Evolutionary conservation across 1,284 basidiomycete species (phyloP), one percentile per base, ranked within the genome.

Genomic region (Ceratobasidium sp.): DNA sequence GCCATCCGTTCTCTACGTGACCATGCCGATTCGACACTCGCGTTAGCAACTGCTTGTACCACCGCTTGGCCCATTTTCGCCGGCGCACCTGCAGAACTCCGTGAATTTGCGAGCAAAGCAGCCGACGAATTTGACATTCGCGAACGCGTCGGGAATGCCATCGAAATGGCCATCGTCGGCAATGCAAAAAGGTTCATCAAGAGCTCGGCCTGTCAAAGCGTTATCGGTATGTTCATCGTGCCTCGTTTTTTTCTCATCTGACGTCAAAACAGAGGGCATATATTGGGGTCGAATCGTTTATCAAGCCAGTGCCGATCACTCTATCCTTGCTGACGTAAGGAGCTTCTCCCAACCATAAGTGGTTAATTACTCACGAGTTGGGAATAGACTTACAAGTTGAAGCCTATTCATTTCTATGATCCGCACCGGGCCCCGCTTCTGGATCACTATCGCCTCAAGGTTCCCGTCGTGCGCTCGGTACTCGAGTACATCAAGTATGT

Each of bases 381-480:
- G 51, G 35, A 75, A 64, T 81, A 97, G 94, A 96, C 94, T 49
- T 98, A 98, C 85, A 98, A 98, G 86, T 90, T 92, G 68, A 94
- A 90, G 42, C 95, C 96, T 1, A 90, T 98, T 47, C 94, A 96
- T 83, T 94, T 97, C 81, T 98, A 98, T 83, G 95, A 98, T 82
- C 96, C 96, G 0, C 91, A 95, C 82, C 95, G 91, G 82, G 96
- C 96, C 0, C 95, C 96, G 13, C 83, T 98, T 33, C 88, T 98
- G 4, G 96, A 98, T 82, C 96, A 98, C 83, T 96, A 97, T 81
- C 90, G 95, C 10, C 88, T 98, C 54, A 97, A 97, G 86, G 96
- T 98, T 1, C 96, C 96, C 0, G 92, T 92, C 39, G 91, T 97
- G 74, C 94, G 96, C 51, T 91, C 94, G 1, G 92, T 96, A 53